Base-by-base conservation (phyloP, 768 basidiomycete genomes). In the Tylopilus felleus region DNA sequence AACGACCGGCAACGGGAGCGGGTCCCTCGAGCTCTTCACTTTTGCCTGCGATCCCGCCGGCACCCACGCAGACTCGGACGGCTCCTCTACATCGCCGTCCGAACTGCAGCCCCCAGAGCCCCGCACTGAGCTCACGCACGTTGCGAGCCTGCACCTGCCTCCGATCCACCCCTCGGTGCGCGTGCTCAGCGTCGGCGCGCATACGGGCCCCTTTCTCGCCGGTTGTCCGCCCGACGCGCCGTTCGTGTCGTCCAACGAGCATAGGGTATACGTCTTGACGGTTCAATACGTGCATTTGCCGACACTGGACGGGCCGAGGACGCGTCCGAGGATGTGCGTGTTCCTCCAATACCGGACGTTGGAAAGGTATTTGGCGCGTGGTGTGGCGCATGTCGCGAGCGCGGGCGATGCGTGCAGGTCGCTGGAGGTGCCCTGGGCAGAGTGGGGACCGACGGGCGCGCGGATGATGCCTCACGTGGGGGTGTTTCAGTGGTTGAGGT, bases 21-120 rank as follows among this genome's bases (percentile, higher is more conserved):
- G 81, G 5, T 53, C 72, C 1, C 69, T 83, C 51, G 64, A 75
- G 19, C 52, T 84, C 12, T 83, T 73, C 53, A 64, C 72, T 0
- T 78, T 82, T 49, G 43, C 57, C 16, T 60, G 63, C 8, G 60
- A 58, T 27, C 19, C 44, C 9, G 19, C 29, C 14, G 23, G 22
- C 12, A 36, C 9, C 28, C 23, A 17, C 28, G 29, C 16, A 5
- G 33, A 29, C 22, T 2, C 36, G 1, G 27, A 40, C 21, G 21
- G 1, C 19, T n/a, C 19, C 19, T 21, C 19, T 9, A n/a, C 9
- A 12, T 19, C 39, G 39, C 21, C 39, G 8, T 8, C 16, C 39
- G 39, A 22, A 19, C n/a, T 9, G 8, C n/a, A 5, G n/a, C 38
- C n/a, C n/a, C 2, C 12, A 9, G 35, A 36, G 38, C 38, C 38